A percentile compares a stretch with the other conserved stretches of the same genome.
Evolutionary conservation across 2,329 filamentous ascomycete species (phyloP).

Genomic region (Pseudogymnoascus sp.): DNA sequence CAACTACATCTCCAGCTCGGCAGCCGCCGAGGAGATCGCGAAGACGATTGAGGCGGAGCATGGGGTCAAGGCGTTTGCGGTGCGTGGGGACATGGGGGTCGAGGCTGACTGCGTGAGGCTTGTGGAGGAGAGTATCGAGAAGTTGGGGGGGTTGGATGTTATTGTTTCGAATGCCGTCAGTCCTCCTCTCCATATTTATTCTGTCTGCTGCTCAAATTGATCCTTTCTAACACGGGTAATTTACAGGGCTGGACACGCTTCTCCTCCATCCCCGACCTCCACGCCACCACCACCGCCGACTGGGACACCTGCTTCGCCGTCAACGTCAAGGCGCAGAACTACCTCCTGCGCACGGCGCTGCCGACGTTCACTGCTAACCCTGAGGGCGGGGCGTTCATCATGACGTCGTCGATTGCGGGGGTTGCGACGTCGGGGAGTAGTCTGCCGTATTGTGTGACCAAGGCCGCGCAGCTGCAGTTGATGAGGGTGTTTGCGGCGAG

Average conservation of each 20-base stretch:
- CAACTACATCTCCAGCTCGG: conserved; percentile 52
- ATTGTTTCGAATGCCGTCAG: conserved; percentile 56
- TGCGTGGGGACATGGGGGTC: conserved; percentile 52
- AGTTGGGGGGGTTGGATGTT: conserved; percentile 55
- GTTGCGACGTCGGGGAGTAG: conserved; percentile 17
- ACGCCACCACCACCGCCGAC: conserved; percentile 17
- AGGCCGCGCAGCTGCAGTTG: conserved; percentile 49
- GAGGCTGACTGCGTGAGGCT: conserved; percentile 44
- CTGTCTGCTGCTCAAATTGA: too few relatives aligned
- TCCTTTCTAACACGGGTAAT: too few relatives aligned
- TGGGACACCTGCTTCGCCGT: conserved; percentile 44
- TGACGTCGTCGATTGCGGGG: conserved; percentile 55
- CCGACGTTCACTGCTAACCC: conserved; percentile 52
- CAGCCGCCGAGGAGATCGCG: conserved; percentile 46
- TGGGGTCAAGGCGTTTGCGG: conserved; percentile 42
- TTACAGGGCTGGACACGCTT: conserved; percentile 24
- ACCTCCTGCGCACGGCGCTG: conserved; percentile 47
- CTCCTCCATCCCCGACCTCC: conserved; percentile 20
- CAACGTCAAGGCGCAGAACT: conserved; percentile 49
- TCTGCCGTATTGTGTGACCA: conserved; percentile 29
- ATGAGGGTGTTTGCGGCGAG: conserved; percentile 56
- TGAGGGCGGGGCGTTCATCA: conserved; percentile 55
- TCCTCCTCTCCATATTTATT: conserved; percentile 10
- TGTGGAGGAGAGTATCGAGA: conserved; percentile 45
- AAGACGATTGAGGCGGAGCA: conserved; percentile 39